Percentiles rank a stretch among this genome's conserved stretches.
Evolutionary conservation across 805 yeast genomes (phyloP).

Genomic region (Wickerhamiella cacticola): DNA sequence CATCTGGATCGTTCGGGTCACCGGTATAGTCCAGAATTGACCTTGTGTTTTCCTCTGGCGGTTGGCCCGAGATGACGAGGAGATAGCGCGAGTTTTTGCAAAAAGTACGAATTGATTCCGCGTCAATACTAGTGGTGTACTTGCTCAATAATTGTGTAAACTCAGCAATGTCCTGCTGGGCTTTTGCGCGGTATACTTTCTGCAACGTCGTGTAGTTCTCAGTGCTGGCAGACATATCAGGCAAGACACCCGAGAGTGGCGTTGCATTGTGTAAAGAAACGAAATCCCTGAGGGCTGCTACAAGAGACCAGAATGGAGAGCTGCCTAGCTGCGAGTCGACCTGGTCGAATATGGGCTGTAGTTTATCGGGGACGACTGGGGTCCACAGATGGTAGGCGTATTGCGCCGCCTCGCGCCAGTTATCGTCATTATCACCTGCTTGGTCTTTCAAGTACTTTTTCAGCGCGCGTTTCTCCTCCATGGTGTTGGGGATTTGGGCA

Average conservation of each 20-base stretch:
- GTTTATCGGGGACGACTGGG: conserved; percentile 17
- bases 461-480: conserved; percentile 33
- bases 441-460: conserved; percentile 31
- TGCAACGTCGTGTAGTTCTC: conserved; percentile 47
- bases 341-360: conserved; percentile 14
- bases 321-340: neutral
- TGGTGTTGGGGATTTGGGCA: conserved; percentile 33
- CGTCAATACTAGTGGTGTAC: neutral
- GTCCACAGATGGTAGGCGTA: conserved; percentile 36
- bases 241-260: conserved; percentile 66
- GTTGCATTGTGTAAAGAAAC: conserved; percentile 32
- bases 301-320: conserved; percentile 48
- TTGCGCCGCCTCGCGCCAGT: conserved; percentile 42
- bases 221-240: conserved; percentile 83
- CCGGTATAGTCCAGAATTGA: conserved; percentile 18
- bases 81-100: conserved; percentile 42
- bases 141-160: conserved; percentile 25
- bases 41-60: conserved; percentile 1
- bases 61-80: conserved; percentile 36
- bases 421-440: conserved; percentile 33
- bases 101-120: conserved; percentile 37
- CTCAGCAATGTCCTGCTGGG: conserved; percentile 36
- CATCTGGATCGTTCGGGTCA: neutral
- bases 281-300: conserved; percentile 43
- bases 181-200: conserved; percentile 44